Evolutionary conservation across 2,329 filamentous ascomycete genomes (phyloP), one percentile per base, ranked within the genome.

Genomic region (Ustulina deusta): DNA sequence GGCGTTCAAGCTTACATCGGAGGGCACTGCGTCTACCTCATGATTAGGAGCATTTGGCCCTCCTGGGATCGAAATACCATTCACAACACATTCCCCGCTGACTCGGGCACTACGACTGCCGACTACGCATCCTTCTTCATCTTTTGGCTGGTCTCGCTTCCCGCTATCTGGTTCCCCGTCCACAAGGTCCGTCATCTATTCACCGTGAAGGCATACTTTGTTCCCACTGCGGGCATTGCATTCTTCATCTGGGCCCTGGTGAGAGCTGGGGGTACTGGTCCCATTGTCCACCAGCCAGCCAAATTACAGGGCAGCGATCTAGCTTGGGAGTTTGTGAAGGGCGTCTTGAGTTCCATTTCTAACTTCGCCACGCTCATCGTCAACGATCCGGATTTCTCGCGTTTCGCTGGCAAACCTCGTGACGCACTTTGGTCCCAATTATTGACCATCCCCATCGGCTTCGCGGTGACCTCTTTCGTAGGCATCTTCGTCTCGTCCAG

Each of bases 281-380:
- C 93, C 0, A 93, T 97, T 72, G 86, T 97, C 27, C 84, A 89
- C 64, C 91, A 95, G 76, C 82, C 86, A 0, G 86, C 87, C 52
- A 87, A 82, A 3, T 79, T 88, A 4, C 81, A 87, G 4, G 94
- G 94, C 32, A 90, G 87, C 68, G 85, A 85, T 0, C 84, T 97
- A 3, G 93, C 84, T 1, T 97, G 94, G 94, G 87, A 89, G 27
- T 89, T 97, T 65, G 87, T 97, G 67, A 91, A 90, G 69, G 93
- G 93, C 42, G 90, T 97, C 80, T 97, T 97, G 93, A 90, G 87
- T 27, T 90, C 92, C 3, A 94, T 97, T 71, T 92, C 93, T 74
- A 97, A 97, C 81, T 97, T 97, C 76, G 92, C 93, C 0, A 93
- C 94, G 0, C 85, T 97, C 38, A 96, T 97, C 72, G 86, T 91